Conservation (phyloP, 2,329 filamentous ascomycete genomes). For the Fusarium tupiense region DNA sequence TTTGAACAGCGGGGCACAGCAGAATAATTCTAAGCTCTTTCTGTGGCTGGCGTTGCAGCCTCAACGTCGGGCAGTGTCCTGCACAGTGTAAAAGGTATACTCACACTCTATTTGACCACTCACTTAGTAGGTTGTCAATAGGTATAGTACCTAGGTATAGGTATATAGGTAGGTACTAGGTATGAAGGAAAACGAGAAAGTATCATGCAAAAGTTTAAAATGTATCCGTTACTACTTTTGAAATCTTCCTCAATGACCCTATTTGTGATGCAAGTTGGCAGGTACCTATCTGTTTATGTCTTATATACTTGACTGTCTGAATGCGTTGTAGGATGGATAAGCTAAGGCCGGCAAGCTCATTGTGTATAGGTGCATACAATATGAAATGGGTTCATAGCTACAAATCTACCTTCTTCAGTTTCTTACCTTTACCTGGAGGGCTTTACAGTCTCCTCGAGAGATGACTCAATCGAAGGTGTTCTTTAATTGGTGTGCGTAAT, state of each 20-base stretch:
- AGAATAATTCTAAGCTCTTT: constrained; percentile 21
- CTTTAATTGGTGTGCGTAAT: not conserved
- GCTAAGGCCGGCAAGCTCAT: not conserved
- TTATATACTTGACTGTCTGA: not conserved
- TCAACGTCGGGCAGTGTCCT: constrained; percentile 16
- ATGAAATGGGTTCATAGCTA: not conserved
- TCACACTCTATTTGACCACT: not conserved
- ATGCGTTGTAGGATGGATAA: not conserved
- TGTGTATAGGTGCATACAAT: not conserved
- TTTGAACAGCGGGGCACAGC: constrained; percentile 43
- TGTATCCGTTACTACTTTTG: not conserved
- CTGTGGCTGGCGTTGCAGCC: constrained; percentile 32
- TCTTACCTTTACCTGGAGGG: not conserved
- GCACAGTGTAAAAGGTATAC: not conserved
- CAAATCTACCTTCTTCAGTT: not conserved
- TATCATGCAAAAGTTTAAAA: not conserved
- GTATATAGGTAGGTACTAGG: not conserved
- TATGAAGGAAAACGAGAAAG: not conserved
- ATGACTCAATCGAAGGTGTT: not conserved
- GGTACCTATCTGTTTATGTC: not conserved
- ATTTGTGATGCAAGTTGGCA: not conserved
- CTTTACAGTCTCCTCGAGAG: not conserved
- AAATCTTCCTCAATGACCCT: not conserved
- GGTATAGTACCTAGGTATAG: too few species aligned
- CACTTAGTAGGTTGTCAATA: too few species aligned